These are phyloP conservation scores for Paramecium octaurelia DNA, from an alignment of 73 alveolate genomes.

Conservation along the genomic window DNA sequence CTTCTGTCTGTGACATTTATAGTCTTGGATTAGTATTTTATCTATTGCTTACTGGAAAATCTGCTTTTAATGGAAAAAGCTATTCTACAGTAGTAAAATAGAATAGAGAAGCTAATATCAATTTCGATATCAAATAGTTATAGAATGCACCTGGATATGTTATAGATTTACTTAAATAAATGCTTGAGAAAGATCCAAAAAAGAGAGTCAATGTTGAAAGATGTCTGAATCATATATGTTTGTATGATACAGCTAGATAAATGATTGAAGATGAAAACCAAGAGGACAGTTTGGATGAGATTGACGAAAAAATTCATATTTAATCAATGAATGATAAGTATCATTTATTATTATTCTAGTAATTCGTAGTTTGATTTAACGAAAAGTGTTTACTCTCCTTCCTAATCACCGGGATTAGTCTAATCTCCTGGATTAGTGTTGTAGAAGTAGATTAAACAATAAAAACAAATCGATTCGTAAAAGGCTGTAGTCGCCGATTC, in stretches of 20 bases:
- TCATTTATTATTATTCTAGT: neutral
- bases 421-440: neutral
- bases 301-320: neutral
- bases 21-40: slow-evolving; percentile 35
- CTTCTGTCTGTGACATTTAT: slow-evolving; percentile 24
- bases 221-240: slow-evolving; percentile 42
- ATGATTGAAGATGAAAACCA: neutral
- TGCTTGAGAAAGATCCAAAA: slow-evolving; percentile 63
- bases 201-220: slow-evolving; percentile 37
- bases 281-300: neutral
- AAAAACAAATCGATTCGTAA: neutral
- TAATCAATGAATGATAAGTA: neutral
- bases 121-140: slow-evolving; percentile 15
- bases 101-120: neutral
- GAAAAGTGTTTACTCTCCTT: neutral
- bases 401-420: neutral
- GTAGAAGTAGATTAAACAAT: neutral
- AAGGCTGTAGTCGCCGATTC: neutral
- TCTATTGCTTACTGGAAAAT: neutral
- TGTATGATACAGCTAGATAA: neutral
- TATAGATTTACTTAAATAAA: slow-evolving; percentile 29
- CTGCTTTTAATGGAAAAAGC: slow-evolving; percentile 26
- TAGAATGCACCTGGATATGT: neutral
- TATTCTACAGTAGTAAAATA: slow-evolving; percentile 5
- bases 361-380: neutral